Evolutionary conservation across 306 rosid genomes (phyloP).

Genomic region (Malus asiatica): DNA sequence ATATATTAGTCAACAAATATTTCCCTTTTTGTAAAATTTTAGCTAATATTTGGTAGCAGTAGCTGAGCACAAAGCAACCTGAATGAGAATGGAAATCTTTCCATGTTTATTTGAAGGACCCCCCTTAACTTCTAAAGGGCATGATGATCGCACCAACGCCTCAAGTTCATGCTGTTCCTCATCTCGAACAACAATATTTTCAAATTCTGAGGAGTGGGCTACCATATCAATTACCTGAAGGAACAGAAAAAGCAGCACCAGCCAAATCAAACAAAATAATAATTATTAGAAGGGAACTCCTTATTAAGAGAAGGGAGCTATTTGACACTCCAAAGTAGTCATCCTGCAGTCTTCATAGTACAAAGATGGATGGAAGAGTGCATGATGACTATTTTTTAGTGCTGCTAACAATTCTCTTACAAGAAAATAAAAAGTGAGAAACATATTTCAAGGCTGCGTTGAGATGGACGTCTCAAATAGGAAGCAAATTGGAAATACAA

Average conservation of each 20-base stretch:
- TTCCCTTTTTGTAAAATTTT: slow-evolving; percentile 4
- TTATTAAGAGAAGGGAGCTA: background rate
- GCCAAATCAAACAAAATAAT: background rate
- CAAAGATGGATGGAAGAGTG: too few relatives aligned
- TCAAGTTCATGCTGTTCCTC: slow-evolving; percentile 97
- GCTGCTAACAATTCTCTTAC: background rate
- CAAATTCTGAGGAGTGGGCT: slow-evolving; percentile 91
- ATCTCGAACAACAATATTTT: slow-evolving; percentile 92
- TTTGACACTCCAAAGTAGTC: too few relatives aligned
- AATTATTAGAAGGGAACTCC: background rate
- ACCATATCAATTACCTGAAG: slow-evolving; percentile 85
- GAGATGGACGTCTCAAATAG: background rate
- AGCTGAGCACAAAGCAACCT: slow-evolving; percentile 44
- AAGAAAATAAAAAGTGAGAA: background rate
- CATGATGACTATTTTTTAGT: too few relatives aligned
- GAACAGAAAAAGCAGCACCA: slow-evolving; percentile 12
- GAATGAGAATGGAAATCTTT: slow-evolving; percentile 89
- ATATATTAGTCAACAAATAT: slow-evolving; percentile 11
- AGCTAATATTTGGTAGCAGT: background rate
- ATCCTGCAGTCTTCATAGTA: too few relatives aligned
- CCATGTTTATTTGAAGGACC: slow-evolving; percentile 96
- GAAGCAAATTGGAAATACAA: background rate
- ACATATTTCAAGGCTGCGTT: background rate
- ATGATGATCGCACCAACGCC: slow-evolving; percentile 60
- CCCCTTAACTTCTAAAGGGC: slow-evolving; percentile 85